Evolutionary conservation across 257 asterid species (phyloP).

Genomic region (Rubia yunnanensis): DNA sequence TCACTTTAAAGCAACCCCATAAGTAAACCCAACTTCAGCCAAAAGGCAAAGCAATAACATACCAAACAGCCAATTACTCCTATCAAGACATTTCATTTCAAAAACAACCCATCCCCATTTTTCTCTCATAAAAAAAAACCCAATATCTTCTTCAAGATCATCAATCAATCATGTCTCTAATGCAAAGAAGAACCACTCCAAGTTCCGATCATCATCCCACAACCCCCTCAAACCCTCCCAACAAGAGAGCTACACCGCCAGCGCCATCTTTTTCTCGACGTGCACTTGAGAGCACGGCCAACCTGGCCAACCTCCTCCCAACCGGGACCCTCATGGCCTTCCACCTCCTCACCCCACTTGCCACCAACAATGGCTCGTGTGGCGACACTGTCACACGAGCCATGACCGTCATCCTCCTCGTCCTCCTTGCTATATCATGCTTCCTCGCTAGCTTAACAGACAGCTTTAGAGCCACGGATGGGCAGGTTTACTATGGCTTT

Average conservation of each 20-base stretch:
- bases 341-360: conserved; percentile 56
- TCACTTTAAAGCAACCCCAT: neutral
- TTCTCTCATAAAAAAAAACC: too few relatives aligned
- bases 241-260: neutral
- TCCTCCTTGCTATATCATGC: conserved; percentile 38
- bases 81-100: neutral
- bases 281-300: conserved; percentile 43
- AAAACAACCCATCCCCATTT: neutral
- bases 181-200: conserved; percentile 24
- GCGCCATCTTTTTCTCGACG: conserved; percentile 26
- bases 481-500: conserved; percentile 46
- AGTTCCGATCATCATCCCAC: neutral
- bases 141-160: too few relatives aligned
- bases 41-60: neutral
- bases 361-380: conserved; percentile 56
- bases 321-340: conserved; percentile 68
- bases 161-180: conserved; percentile 18
- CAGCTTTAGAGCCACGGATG: conserved; percentile 38
- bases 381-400: conserved; percentile 30
- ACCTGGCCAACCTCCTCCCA: conserved; percentile 74
- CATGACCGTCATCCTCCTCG: conserved; percentile 30
- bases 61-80: neutral
- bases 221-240: neutral
- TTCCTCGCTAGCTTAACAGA: conserved; percentile 65
- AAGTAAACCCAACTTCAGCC: neutral